These are phyloP conservation scores for Phytophthora multivora DNA, from an alignment of 352 stramenopile species.

Conservation along the genomic window DNA sequence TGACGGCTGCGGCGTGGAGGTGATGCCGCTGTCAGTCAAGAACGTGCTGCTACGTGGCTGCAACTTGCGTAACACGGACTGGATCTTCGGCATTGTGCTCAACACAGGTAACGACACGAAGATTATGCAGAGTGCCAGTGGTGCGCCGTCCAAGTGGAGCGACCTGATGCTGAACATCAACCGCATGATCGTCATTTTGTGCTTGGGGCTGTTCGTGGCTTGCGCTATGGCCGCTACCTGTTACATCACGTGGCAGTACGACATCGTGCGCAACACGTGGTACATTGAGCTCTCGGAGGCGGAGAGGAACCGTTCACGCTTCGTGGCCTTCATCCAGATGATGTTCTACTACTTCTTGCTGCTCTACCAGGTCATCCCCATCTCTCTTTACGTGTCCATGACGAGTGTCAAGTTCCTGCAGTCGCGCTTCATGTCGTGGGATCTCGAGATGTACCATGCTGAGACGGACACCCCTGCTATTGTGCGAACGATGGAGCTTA, in stretches of 20 bases:
- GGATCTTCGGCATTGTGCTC: conserved; percentile 84
- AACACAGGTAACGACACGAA: conserved; percentile 93
- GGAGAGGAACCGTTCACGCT: conserved; percentile 43
- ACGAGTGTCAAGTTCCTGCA: conserved; percentile 91
- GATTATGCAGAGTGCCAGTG: conserved; percentile 87
- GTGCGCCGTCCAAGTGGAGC: conserved; percentile 83
- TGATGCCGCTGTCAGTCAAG: conserved; percentile 82
- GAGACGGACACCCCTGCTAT: conserved; percentile 91
- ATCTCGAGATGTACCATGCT: conserved; percentile 90
- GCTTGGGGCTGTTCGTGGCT: conserved; percentile 61
- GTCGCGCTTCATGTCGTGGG: conserved; percentile 86
- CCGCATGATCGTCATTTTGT: conserved; percentile 82
- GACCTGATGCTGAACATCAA: conserved; percentile 84
- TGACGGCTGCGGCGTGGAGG: conserved; percentile 64
- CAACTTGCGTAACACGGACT: conserved; percentile 90
- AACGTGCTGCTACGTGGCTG: conserved; percentile 92
- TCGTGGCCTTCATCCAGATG: conserved; percentile 83
- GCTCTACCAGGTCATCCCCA: conserved; percentile 92
- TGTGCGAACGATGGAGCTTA: conserved; percentile 88
- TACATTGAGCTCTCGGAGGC: conserved; percentile 61
- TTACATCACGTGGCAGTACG: conserved; percentile 80
- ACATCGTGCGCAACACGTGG: conserved; percentile 75
- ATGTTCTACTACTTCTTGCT: conserved; percentile 94
- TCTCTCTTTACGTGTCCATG: conserved; percentile 95
- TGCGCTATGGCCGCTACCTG: conserved; percentile 71